A percentile compares a stretch with the other conserved stretches of the same genome.
These are phyloP conservation scores for Echinochloa phyllopogon DNA, from an alignment of 176 grass and related monocot species.

Conservation along the genomic window DNA sequence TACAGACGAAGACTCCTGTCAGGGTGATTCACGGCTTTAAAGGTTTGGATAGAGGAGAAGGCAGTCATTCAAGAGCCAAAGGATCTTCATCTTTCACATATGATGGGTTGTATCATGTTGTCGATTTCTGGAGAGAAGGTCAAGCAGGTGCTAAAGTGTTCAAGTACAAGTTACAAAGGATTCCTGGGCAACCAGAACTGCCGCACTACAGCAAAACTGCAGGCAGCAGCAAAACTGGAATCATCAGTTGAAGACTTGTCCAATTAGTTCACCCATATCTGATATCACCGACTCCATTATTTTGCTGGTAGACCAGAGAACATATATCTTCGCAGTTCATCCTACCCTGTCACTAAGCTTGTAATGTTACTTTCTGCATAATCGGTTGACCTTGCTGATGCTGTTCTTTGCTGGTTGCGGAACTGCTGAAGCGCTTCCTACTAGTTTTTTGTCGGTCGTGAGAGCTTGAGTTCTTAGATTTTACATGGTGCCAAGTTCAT, in stretches of 20 bases:
- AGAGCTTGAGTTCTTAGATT: too few relatives aligned
- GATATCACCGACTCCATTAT: neutral
- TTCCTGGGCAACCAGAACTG: conserved; percentile 64
- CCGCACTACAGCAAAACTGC: neutral
- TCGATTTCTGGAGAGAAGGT: conserved; percentile 47
- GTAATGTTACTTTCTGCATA: neutral
- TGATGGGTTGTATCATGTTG: conserved; percentile 71
- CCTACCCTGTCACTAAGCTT: neutral
- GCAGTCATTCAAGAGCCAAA: conserved; percentile 44
- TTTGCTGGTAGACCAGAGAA: neutral
- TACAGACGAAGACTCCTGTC: conserved; percentile 55
- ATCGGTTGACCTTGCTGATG: neutral
- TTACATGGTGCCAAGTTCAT: too few relatives aligned
- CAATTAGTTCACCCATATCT: neutral
- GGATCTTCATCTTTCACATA: conserved; percentile 59
- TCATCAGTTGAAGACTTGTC: neutral
- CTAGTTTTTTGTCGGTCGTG: too few relatives aligned
- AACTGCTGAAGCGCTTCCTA: too few relatives aligned
- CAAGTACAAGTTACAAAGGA: conserved; percentile 57
- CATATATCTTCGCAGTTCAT: neutral
- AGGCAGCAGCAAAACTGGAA: neutral
- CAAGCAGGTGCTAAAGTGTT: conserved; percentile 40
- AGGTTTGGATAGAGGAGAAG: conserved; percentile 31
- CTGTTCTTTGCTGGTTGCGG: too few relatives aligned
- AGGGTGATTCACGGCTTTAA: conserved; percentile 70